Evolutionary conservation across 495 filamentous ascomycete species (phyloP).

Genomic region (Aspergillus nidulans): DNA sequence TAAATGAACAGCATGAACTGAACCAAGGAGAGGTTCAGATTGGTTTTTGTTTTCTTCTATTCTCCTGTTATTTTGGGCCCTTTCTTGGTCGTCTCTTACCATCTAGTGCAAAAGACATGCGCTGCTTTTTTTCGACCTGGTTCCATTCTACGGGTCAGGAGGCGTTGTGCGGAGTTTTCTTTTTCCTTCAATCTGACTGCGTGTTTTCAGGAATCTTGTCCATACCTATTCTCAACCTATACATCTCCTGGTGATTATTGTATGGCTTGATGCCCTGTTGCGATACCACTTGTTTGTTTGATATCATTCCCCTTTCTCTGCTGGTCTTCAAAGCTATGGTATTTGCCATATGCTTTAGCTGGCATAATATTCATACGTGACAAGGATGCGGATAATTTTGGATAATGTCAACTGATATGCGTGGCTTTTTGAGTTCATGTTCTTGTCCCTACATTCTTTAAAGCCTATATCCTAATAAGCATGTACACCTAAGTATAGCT

Average conservation of each 20-base stretch:
- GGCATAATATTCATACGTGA: conserved; percentile 8
- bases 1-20: conserved; percentile 23
- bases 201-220: conserved; percentile 9
- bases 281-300: conserved; percentile 17
- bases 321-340: conserved; percentile 8
- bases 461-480: background rate
- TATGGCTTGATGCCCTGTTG: conserved; percentile 14
- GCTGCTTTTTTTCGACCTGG: conserved; percentile 3
- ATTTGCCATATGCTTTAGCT: conserved; percentile 2
- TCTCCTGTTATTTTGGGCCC: conserved; percentile 15
- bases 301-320: conserved; percentile 13
- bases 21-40: conserved; percentile 8
- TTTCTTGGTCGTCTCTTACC: conserved; percentile 13
- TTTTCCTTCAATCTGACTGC: background rate
- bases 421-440: background rate
- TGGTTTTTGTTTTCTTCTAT: conserved; percentile 18
- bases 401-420: conserved; percentile 19
- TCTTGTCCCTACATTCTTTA: background rate
- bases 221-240: conserved; percentile 6
- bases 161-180: conserved; percentile 13
- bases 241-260: conserved; percentile 12
- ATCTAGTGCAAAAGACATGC: conserved; percentile 3
- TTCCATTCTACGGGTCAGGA: conserved; percentile 6
- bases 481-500: background rate
- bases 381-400: conserved; percentile 9